These are phyloP conservation scores for Fraxinus cuspidata DNA, from an alignment of 257 asterid genomes.

Conservation along the genomic window DNA sequence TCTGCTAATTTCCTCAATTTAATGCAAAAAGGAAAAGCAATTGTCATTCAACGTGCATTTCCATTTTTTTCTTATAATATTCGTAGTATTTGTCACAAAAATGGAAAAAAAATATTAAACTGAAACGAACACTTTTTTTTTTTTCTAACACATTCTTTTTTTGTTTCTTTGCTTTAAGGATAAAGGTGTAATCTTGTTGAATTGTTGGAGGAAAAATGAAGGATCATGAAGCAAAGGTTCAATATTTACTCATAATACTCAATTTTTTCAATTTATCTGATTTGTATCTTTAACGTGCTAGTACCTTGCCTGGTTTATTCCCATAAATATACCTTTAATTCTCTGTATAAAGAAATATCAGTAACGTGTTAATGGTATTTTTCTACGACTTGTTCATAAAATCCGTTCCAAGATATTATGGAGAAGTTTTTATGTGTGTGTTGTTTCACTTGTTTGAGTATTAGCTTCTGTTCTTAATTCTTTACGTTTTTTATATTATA, in stretches of 20 bases:
- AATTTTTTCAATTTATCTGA: background rate
- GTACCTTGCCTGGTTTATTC: constrained; percentile 3
- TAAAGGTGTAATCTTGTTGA: background rate
- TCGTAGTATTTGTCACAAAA: background rate
- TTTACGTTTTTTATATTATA: no score
- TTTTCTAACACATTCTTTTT: background rate
- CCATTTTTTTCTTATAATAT: constrained; percentile 10
- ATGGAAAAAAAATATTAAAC: background rate
- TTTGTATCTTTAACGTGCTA: background rate
- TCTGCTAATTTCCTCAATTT: background rate
- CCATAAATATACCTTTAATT: background rate
- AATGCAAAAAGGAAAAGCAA: background rate
- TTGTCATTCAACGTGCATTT: background rate
- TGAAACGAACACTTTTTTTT: background rate
- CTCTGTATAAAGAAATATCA: background rate
- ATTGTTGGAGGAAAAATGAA: constrained; percentile 29
- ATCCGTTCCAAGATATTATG: background rate
- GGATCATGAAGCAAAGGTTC: constrained; percentile 46
- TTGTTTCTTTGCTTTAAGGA: constrained; percentile 1
- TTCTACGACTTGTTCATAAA: background rate
- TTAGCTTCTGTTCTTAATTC: background rate
- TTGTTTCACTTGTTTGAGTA: no score
- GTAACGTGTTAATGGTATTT: background rate
- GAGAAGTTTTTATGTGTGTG: background rate
- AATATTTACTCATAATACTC: background rate